Evolutionary conservation across 192 early-diverging fungal species (phyloP), one percentile per base, ranked within the genome.

Genomic region (Ambispora gerdemannii): DNA sequence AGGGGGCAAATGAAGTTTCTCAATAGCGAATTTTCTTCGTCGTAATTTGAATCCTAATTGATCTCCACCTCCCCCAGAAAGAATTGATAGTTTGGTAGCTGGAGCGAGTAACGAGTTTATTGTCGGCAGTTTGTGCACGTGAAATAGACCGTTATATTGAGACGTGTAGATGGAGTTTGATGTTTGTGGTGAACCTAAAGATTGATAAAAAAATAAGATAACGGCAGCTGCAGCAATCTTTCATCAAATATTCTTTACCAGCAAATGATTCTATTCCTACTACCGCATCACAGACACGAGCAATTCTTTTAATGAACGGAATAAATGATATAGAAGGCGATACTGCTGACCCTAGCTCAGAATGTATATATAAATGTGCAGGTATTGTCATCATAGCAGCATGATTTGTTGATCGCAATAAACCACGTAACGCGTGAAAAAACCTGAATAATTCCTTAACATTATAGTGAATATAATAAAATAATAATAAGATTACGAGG

Each of bases 231-330:
- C 60, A 63, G 38, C 38, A 43, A 10, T 43, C 15, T 6, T 10
- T 10, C 15, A 15, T 10, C 38, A 43, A 15, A 43, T 15, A 10
- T 43, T 65, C 70, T 28, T 72, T 78, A 83, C 93, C 92, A 50
- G 92, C 91, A 87, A 98, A 98, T 4, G 95, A 97, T 77, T 97
- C 93, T 17, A 98, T 83, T 74, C 91, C 90, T 28, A 98, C 77
- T 0, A 93, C 93, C 0, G 88, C 90, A 74, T 98, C 96, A 52
- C 87, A 89, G 6, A 90, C 76, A 63, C 93, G 92, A 74, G 92
- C 86, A 4, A 95, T 73, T 33, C 89, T 80, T 50, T 86, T 80
- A 7, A 94, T 84, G 60, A 85, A 75, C 33, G 78, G 76, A 10
- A 71, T 63, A 62, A 85, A 75, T 38, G 78, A 75, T 19, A 71